Base-by-base conservation (phyloP, 352 stramenopile species). In the Globisporangium cystogenes region DNA sequence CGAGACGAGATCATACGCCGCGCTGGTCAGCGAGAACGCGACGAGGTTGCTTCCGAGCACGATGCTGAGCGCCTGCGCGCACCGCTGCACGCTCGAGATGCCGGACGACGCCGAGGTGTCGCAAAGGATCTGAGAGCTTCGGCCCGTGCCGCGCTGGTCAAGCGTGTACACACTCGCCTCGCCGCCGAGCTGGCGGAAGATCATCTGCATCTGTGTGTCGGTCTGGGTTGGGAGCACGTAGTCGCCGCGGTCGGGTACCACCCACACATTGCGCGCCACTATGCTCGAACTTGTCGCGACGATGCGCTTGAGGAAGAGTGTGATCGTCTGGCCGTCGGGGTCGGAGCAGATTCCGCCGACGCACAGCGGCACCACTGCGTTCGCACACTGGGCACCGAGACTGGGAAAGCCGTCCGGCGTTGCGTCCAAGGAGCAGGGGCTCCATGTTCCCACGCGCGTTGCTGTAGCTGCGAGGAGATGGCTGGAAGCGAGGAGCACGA, bases 21-120 rank as follows among this genome's bases (percentile, higher is more conserved):
- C 75, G 51, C 79, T 90, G 7, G 77, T 73, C 39, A 93, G 55
- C 23, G 82, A 93, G 58, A 90, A 90, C 2, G 72, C 69, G 18
- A 55, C 62, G 37, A 84, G 61, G 35, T 67, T 53, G 35, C 49
- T 42, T 14, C 63, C 63, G 21, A 65, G 60, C 15, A 64, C 23
- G 27, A 51, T 59, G 4, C 37, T 52, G 21, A 70, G 40, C 21
- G 59, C 59, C 23, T 61, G 23, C 0, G 63, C 41, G n/a, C 63
- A 70, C 16, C 46, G 51, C 24, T 48, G 37, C 8, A 65, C 51
- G 14, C 45, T 51, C 0, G 7, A 26, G 10, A 47, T 29, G 11
- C 42, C 37, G 16, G 44, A 8, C 1, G 21, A 7, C 1, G 11
- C 23, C 10, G 53, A 50, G 8, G 48, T 31, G 31, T 62, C 70